phyloP scores from a whole-genome alignment of 331 rosid species.

The Stylosanthes scabra region DNA sequence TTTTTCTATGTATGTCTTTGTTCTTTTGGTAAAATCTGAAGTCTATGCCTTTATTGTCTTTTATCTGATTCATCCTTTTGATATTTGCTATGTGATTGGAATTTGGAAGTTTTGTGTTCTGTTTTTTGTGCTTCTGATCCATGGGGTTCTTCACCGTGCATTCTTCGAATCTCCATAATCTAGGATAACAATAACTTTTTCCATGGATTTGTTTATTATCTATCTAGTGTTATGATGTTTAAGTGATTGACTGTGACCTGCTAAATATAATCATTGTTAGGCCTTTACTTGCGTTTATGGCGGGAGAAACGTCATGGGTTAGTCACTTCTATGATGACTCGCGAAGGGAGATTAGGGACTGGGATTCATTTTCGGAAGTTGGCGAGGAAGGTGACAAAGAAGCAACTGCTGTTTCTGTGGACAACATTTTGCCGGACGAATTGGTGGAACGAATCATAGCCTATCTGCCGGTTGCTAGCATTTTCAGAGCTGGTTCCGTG shows the following conservation, averaged over 20 bases:
- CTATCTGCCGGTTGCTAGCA: slow-evolving; percentile 81
- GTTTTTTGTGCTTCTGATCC: not conserved
- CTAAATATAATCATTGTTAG: slow-evolving; percentile 31
- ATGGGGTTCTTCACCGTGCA: slow-evolving; percentile 15
- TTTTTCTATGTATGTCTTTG: not conserved
- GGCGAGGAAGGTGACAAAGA: slow-evolving; percentile 66
- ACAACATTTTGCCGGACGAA: slow-evolving; percentile 73
- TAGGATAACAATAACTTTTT: not conserved
- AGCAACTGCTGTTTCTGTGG: slow-evolving; percentile 51
- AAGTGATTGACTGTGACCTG: slow-evolving; percentile 2
- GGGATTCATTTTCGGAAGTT: slow-evolving; percentile 57
- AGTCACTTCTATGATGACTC: slow-evolving; percentile 57
- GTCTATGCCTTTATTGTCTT: slow-evolving; percentile 9
- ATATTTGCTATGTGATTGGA: slow-evolving; percentile 6
- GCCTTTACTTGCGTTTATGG: slow-evolving; percentile 57
- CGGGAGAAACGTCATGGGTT: slow-evolving; percentile 80
- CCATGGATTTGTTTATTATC: slow-evolving; percentile 2
- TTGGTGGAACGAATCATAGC: slow-evolving; percentile 83
- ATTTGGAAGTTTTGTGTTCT: not conserved
- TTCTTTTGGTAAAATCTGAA: slow-evolving; percentile 20
- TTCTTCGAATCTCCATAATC: slow-evolving; percentile 27
- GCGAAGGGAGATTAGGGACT: slow-evolving; percentile 50
- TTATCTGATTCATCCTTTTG: not conserved
- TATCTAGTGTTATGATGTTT: slow-evolving; percentile 11
- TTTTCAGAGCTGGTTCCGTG: slow-evolving; percentile 79